A percentile compares a stretch with the other conserved stretches of the same genome.
phyloP scores from a whole-genome alignment of 805 yeast species.

The Metschnikowia lunata region DNA sequence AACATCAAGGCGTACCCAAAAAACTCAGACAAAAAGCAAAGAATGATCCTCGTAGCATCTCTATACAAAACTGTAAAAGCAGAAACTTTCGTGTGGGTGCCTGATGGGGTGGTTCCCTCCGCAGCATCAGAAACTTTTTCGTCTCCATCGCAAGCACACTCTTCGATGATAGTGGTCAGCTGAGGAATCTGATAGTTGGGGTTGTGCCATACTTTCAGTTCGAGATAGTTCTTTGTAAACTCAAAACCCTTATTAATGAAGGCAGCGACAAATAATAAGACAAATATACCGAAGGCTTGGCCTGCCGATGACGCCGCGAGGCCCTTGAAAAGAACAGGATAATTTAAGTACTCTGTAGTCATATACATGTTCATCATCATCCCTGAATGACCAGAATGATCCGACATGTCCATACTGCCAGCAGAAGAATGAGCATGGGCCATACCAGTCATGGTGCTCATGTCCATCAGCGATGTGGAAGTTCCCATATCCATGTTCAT shows the following conservation, averaged over 20 bases:
- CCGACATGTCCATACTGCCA: constrained; percentile 6
- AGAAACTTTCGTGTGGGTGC: constrained; percentile 3
- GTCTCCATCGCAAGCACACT: constrained; percentile 19
- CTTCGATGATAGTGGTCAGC: constrained; percentile 15
- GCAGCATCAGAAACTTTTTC: constrained; percentile 8
- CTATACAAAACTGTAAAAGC: constrained; percentile 26
- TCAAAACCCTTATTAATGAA: constrained; percentile 57
- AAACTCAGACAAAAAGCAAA: constrained; percentile 61
- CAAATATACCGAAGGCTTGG: constrained; percentile 70
- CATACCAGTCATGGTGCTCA: constrained; percentile 14
- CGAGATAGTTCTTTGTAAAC: constrained; percentile 59
- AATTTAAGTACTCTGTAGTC: constrained; percentile 45
- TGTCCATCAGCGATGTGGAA: constrained; percentile 9
- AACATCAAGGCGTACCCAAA: constrained; percentile 72
- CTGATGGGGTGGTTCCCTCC: constrained; percentile 6
- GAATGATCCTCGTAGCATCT: constrained; percentile 51
- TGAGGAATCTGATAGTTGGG: constrained; percentile 21
- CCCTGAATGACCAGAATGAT: constrained; percentile 3
- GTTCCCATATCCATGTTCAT: background rate
- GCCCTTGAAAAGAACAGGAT: constrained; percentile 60
- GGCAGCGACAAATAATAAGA: constrained; percentile 53
- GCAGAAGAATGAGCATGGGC: background rate
- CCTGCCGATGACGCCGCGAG: constrained; percentile 52
- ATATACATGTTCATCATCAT: constrained; percentile 57
- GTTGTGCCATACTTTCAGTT: constrained; percentile 59